Conservation (phyloP, 345 rosid species). For the Lumnitzera littorea region DNA sequence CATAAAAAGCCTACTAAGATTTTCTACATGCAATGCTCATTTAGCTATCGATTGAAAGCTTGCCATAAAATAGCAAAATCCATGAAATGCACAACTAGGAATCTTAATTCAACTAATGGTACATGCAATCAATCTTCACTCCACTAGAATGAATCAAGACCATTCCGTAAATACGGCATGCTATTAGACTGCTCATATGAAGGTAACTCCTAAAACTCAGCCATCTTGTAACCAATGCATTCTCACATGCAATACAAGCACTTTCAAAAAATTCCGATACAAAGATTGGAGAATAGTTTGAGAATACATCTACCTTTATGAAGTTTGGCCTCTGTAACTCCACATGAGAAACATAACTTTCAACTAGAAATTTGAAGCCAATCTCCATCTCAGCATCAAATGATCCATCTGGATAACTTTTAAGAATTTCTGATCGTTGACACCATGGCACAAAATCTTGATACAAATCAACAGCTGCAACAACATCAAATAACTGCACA, state of each 20-base stretch:
- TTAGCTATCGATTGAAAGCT: too few relatives aligned
- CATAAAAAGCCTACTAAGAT: too few relatives aligned
- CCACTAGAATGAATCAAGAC: too few relatives aligned
- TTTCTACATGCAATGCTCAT: too few relatives aligned
- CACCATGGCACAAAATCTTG: conserved; percentile 97
- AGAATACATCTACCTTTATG: conserved; percentile 44
- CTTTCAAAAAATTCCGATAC: background rate
- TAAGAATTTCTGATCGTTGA: conserved; percentile 74
- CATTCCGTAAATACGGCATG: too few relatives aligned
- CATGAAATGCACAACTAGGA: too few relatives aligned
- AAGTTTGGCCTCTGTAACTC: conserved; percentile 55
- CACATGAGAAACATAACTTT: conserved; percentile 85
- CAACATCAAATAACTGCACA: conserved; percentile 86
- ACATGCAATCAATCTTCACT: too few relatives aligned
- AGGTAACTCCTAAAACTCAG: background rate
- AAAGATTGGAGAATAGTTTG: background rate
- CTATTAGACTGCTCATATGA: too few relatives aligned
- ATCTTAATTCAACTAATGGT: too few relatives aligned
- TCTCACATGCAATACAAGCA: background rate
- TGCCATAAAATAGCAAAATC: too few relatives aligned
- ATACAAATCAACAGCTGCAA: conserved; percentile 87
- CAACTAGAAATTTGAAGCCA: conserved; percentile 86
- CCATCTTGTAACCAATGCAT: background rate
- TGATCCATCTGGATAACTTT: conserved; percentile 71
- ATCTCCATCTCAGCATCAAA: conserved; percentile 95